Percentiles rank a stretch among this genome's conserved stretches.
Conservation (phyloP, 1,284 basidiomycete genomes). For the Pseudozyma hubeiensis region DNA sequence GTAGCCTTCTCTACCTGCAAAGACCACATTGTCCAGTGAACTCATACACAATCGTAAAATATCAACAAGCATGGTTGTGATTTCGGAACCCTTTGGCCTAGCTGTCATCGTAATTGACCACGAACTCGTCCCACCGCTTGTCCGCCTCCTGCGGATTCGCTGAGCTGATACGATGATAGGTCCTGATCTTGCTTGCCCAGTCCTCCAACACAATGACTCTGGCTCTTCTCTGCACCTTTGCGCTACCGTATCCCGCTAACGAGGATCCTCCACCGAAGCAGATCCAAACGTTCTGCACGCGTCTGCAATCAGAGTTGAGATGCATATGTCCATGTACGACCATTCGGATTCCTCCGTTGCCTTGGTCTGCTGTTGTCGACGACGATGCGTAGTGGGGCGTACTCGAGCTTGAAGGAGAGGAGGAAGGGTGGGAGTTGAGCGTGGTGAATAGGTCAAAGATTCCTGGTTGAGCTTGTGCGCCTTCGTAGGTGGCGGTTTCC, state of each 20-base stretch:
- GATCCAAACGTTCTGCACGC: conserved; percentile 86
- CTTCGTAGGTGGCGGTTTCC: conserved; percentile 43
- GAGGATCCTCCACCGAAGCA: conserved; percentile 89
- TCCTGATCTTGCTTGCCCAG: conserved; percentile 87
- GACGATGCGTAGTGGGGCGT: background rate
- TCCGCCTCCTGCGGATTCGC: background rate
- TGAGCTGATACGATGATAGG: conserved; percentile 83
- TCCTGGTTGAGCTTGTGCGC: conserved; percentile 56
- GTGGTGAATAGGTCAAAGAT: conserved; percentile 55
- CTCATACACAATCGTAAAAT: background rate
- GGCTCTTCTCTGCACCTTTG: conserved; percentile 36
- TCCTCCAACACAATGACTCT: conserved; percentile 69
- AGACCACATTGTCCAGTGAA: background rate
- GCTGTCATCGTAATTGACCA: conserved; percentile 11
- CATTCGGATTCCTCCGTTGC: conserved; percentile 27
- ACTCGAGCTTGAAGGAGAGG: background rate
- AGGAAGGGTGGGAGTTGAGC: conserved; percentile 18
- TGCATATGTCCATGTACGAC: conserved; percentile 64
- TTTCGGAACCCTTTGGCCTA: background rate
- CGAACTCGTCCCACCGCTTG: conserved; percentile 33
- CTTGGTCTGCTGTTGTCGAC: background rate
- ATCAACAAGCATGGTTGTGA: background rate
- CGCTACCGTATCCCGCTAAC: conserved; percentile 49
- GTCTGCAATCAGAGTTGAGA: conserved; percentile 80
- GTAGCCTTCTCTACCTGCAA: background rate